Base-by-base conservation (phyloP, 2,329 filamentous ascomycete genomes). In the Bipolaris oryzae region DNA sequence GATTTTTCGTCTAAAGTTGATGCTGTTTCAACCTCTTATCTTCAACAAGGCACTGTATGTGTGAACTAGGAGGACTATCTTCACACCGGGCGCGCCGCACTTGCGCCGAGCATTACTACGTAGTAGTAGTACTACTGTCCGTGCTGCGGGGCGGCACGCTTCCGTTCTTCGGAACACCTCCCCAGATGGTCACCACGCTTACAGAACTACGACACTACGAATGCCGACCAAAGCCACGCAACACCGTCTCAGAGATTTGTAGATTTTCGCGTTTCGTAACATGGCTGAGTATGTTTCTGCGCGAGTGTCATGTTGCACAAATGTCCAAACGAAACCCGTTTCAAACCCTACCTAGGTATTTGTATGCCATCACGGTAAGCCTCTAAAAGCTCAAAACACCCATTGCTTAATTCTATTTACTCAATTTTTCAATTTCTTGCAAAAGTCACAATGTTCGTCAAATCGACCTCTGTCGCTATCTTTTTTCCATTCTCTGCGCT, bases 281-380 rank as follows among this genome's bases (percentile, higher is more conserved):
- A 11, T 25, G 21, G 34, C 28, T 13, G 35, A 5, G 39, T 48
- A 44, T 39, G 34, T 31, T 39, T 35, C 23, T 51, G 45, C 43
- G 50, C 47, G 56, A 52, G 53, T 34, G 21, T 42, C 41, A 21
- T 49, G 50, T 57, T 55, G 60, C 50, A 54, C 64, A 55, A 37
- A 41, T 34, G 37, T 37, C 51, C 54, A 38, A 45, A 34, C 55
- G 57, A 65, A 58, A 60, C 57, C 50, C 52, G 61, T 67, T 64
- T 66, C 63, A 66, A 47, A 13, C 18, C 13, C 11, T 31, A n/a
- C 11, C 2, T 18, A 18, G 15, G 23, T 13, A 18, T 35, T n/a
- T 16, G 7, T 28, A 4, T 20, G 10, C 28, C 6, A 15, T 15
- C 25, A 42, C 18, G 33, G 42, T 25, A 31, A 18, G 5, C 43